phyloP scores from a whole-genome alignment of 345 rosid genomes.

The Populus simonii region DNA sequence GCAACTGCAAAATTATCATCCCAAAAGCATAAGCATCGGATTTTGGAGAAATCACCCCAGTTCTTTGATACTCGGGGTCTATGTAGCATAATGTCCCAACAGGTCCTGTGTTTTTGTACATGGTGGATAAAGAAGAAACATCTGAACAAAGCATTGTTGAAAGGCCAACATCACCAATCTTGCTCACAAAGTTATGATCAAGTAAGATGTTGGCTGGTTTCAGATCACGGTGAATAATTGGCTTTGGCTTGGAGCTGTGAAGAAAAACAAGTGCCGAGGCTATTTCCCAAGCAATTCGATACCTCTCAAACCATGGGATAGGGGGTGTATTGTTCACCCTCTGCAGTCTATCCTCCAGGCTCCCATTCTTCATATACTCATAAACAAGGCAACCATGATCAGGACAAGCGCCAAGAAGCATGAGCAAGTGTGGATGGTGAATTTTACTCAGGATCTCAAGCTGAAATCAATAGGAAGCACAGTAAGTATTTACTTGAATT shows the following conservation, averaged over 20 bases:
- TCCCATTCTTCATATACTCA: constrained; percentile 88
- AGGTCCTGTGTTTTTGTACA: constrained; percentile 53
- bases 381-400: constrained; percentile 71
- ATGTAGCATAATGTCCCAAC: constrained; percentile 83
- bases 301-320: constrained; percentile 79
- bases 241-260: constrained; percentile 70
- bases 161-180: constrained; percentile 89
- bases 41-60: constrained; percentile 63
- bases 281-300: constrained; percentile 82
- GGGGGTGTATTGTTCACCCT: constrained; percentile 44
- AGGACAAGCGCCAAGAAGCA: constrained; percentile 86
- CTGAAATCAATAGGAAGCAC: constrained; percentile 36
- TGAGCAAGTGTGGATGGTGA: constrained; percentile 84
- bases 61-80: constrained; percentile 91
- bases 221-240: constrained; percentile 81
- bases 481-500: constrained; percentile 8
- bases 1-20: constrained; percentile 71
- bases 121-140: constrained; percentile 27
- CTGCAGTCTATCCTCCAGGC: constrained; percentile 65
- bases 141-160: constrained; percentile 55
- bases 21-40: constrained; percentile 88
- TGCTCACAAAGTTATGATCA: constrained; percentile 74
- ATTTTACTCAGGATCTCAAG: constrained; percentile 77
- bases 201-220: constrained; percentile 92
- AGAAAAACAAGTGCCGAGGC: constrained; percentile 80